phyloP scores from a whole-genome alignment of 1,284 basidiomycete genomes.

The Sporisorium iseilematis-ciliati region DNA sequence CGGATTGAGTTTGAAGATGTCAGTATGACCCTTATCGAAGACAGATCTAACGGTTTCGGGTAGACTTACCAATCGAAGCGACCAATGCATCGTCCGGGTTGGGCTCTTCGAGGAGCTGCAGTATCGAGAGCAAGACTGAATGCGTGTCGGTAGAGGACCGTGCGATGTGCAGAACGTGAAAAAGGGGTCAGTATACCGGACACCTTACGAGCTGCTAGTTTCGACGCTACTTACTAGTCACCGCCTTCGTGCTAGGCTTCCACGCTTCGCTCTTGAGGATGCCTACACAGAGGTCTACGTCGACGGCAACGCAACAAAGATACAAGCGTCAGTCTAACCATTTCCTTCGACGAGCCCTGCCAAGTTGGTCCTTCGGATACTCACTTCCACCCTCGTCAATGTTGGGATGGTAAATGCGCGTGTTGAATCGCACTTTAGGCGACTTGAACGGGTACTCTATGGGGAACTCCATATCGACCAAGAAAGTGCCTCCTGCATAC shows the following conservation, averaged over 20 bases:
- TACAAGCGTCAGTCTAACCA: not conserved
- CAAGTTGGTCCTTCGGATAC: slow-evolving; percentile 1
- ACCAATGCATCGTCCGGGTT: slow-evolving; percentile 67
- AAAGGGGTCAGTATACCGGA: not conserved
- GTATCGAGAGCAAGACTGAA: slow-evolving; percentile 63
- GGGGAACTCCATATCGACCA: slow-evolving; percentile 68
- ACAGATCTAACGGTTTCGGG: not conserved
- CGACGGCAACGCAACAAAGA: not conserved
- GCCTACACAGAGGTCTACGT: slow-evolving; percentile 61
- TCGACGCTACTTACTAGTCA: slow-evolving; percentile 57
- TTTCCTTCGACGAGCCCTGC: too few relatives aligned
- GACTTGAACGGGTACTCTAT: slow-evolving; percentile 70
- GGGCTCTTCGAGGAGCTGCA: slow-evolving; percentile 65
- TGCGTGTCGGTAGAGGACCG: not conserved
- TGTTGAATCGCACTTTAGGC: slow-evolving; percentile 65
- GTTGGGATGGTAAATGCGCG: slow-evolving; percentile 69
- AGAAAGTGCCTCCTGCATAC: slow-evolving; percentile 65
- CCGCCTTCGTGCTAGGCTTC: slow-evolving; percentile 69
- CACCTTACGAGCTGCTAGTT: too few relatives aligned
- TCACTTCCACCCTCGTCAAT: slow-evolving; percentile 67
- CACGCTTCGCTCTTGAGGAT: slow-evolving; percentile 69
- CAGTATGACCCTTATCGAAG: not conserved
- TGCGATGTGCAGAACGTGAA: not conserved
- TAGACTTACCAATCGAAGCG: slow-evolving; percentile 62
- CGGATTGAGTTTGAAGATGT: not conserved